These are phyloP conservation scores for Penicillium lividum DNA, from an alignment of 495 filamentous ascomycete species.

Conservation along the genomic window DNA sequence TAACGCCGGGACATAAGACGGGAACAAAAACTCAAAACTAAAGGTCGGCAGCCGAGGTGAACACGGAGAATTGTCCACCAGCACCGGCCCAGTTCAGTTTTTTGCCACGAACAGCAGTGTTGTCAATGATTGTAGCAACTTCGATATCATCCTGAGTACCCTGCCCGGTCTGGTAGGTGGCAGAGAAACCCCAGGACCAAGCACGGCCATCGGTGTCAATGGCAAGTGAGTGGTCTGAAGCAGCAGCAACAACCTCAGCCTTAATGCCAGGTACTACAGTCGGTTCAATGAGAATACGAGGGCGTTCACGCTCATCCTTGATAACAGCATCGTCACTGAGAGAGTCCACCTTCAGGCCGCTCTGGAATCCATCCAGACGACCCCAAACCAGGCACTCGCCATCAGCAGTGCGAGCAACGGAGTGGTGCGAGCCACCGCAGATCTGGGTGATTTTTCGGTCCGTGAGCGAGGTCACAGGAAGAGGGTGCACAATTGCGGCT, in stretches of 20 bases:
- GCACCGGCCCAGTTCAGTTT: conserved; percentile 59
- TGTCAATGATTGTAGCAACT: conserved; percentile 58
- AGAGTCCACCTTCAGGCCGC: conserved; percentile 53
- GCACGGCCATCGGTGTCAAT: conserved; percentile 58
- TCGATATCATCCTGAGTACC: conserved; percentile 59
- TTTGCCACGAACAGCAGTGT: conserved; percentile 58
- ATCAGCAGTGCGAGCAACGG: conserved; percentile 51
- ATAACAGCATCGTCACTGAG: conserved; percentile 52
- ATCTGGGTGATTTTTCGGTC: conserved; percentile 46
- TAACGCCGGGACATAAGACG: not conserved
- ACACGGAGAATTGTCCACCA: conserved; percentile 63
- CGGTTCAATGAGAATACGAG: conserved; percentile 58
- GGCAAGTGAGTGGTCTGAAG: conserved; percentile 60
- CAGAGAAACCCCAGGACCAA: conserved; percentile 64
- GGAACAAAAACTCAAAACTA: conserved; percentile 10
- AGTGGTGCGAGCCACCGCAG: conserved; percentile 60
- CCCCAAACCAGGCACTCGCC: conserved; percentile 62
- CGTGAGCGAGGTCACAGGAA: conserved; percentile 60
- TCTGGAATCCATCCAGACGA: conserved; percentile 59
- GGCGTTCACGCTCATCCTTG: conserved; percentile 47
- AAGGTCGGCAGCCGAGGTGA: conserved; percentile 33
- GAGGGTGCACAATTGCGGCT: conserved; percentile 58
- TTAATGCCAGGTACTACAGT: conserved; percentile 50
- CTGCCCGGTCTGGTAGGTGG: conserved; percentile 64
- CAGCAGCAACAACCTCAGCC: conserved; percentile 45